Evolutionary conservation across 2,329 filamentous ascomycete species (phyloP), one percentile per base, ranked within the genome.

Genomic region (Pseudonectria buxi): DNA sequence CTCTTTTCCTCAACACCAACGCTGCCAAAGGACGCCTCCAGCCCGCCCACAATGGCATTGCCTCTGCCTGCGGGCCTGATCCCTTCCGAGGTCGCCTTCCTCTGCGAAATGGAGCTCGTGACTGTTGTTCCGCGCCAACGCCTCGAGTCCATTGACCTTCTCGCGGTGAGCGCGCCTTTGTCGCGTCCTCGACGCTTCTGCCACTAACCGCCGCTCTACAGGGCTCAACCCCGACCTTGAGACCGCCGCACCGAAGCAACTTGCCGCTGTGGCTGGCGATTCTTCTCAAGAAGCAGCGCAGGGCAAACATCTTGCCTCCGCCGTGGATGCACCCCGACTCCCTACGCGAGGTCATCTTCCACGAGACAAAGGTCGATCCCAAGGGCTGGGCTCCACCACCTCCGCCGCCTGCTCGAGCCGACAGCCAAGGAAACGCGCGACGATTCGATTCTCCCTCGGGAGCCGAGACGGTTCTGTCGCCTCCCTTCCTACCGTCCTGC

Each of bases 31-130:
- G 30, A 32, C 30, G n/a, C 32, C 24, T 33, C 22, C 18, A 28
- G 29, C 32, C 14, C 26, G 13, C 26, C 22, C 41, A 45, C 24
- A 28, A 74, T 75, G 71, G 71, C 71, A 24, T 57, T 71, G 32
- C 68, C 71, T 22, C 58, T 74, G 11, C 69, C 69, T 4, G 52
- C 61, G 33, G 71, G 66, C 61, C 74, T 95, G 29, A 83, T 85
- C 51, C 87, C 92, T 40, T 72, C 85, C 45, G 92, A 98, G 66
- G 84, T 94, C 30, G 85, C 88, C 33, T 98, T 96, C 56, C 69
- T 96, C 18, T 95, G 89, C 62, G 92, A 98, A 67, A 96, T 95
- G 88, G 90, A 96, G 67, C 77, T 87, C 53, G 84, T 98, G 37
- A 95, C 89, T 0, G 76, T 98, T 14, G 79, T 96, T 32, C 92